Conservation (phyloP, 768 basidiomycete genomes). For the Candolleomyces aberdarensis region DNA sequence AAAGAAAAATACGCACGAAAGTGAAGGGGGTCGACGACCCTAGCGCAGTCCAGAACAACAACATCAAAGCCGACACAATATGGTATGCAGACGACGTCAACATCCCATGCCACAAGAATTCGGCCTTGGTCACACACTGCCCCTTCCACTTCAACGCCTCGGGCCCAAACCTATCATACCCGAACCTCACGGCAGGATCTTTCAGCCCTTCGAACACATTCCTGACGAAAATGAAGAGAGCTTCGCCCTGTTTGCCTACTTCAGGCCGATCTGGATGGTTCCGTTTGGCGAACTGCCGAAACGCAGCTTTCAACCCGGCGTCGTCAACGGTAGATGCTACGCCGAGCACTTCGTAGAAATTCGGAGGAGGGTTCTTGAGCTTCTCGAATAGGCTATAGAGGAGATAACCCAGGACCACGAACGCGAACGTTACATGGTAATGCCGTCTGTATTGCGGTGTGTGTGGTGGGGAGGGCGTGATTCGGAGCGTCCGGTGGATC, state of each 20-base stretch:
- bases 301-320: constrained; percentile 63
- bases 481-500: constrained; percentile 26
- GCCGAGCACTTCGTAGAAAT: constrained; percentile 76
- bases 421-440: constrained; percentile 59
- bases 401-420: constrained; percentile 65
- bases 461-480: constrained; percentile 36
- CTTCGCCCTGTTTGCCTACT: constrained; percentile 53
- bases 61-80: constrained; percentile 50
- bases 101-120: constrained; percentile 68
- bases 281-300: constrained; percentile 68
- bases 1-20: constrained; percentile 49
- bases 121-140: constrained; percentile 58
- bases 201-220: constrained; percentile 78
- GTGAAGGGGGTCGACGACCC: constrained; percentile 57
- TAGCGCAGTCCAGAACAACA: constrained; percentile 63
- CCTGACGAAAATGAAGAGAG: constrained; percentile 65
- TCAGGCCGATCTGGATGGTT: constrained; percentile 76
- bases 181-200: constrained; percentile 75
- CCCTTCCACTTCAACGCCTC: constrained; percentile 65
- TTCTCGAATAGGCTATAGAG: constrained; percentile 61
- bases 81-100: constrained; percentile 64
- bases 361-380: constrained; percentile 55
- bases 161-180: constrained; percentile 88
- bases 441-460: constrained; percentile 50
- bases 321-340: constrained; percentile 65